Conservation (phyloP, 164 flowering plant species). For the Macadamia tetraphylla region DNA sequence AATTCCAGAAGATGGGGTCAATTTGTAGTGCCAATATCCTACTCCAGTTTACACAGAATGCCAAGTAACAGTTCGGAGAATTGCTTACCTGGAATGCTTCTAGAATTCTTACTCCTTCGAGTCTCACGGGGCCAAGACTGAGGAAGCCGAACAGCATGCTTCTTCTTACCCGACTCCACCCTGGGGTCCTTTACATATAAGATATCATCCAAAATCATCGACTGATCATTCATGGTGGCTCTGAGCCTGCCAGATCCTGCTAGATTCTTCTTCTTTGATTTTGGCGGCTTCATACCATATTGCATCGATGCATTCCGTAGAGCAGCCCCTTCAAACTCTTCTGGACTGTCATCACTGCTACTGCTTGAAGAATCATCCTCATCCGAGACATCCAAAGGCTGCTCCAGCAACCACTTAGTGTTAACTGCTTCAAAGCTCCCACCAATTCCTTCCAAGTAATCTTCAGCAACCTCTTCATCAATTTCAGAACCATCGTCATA, state of each 20-base stretch:
- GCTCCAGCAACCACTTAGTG: conserved; percentile 43
- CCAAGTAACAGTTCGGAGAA: background rate
- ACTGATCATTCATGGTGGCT: conserved; percentile 17
- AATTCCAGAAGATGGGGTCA: too few relatives aligned
- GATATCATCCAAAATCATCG: conserved; percentile 45
- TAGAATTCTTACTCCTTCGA: conserved; percentile 43
- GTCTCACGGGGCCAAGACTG: conserved; percentile 64
- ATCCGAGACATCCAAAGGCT: conserved; percentile 31
- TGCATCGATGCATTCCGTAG: conserved; percentile 62
- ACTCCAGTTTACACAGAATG: too few relatives aligned
- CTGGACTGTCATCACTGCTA: conserved; percentile 38
- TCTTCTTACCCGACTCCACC: conserved; percentile 50
- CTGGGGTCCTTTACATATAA: conserved; percentile 67
- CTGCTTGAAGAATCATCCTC: conserved; percentile 38
- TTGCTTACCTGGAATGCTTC: conserved; percentile 56
- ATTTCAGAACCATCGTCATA: conserved; percentile 54
- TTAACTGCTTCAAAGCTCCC: conserved; percentile 46
- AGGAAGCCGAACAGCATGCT: conserved; percentile 37
- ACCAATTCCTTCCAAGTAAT: conserved; percentile 87
- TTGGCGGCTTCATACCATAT: conserved; percentile 58
- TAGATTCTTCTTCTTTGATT: conserved; percentile 26
- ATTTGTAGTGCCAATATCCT: too few relatives aligned
- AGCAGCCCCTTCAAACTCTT: conserved; percentile 53
- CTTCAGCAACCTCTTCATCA: conserved; percentile 75
- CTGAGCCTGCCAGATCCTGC: conserved; percentile 8